phyloP scores from a whole-genome alignment of 169 alveolate species.

The Babesia ovis region DNA sequence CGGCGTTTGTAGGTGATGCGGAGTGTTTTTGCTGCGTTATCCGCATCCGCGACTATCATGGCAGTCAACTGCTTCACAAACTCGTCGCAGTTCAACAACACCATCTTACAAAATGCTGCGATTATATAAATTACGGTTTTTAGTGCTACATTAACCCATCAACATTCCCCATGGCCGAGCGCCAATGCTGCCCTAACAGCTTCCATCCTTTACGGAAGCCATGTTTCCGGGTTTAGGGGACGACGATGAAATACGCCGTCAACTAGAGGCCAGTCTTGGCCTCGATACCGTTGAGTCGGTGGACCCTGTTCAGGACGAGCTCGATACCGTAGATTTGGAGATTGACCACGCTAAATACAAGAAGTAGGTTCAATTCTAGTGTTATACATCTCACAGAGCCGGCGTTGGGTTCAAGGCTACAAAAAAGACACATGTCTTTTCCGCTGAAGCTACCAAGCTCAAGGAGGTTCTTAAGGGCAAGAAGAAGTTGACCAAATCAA shows the following conservation, averaged over 20 bases:
- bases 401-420: slow-evolving; percentile 10
- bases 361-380: neutral
- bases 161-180: slow-evolving; percentile 17
- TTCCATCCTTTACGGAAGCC: neutral
- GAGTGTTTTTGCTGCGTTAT: slow-evolving; percentile 60
- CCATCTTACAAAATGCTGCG: slow-evolving; percentile 57
- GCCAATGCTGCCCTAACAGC: neutral
- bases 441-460: slow-evolving; percentile 49
- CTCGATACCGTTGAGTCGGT: slow-evolving; percentile 9
- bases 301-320: slow-evolving; percentile 23
- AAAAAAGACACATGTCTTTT: slow-evolving; percentile 41
- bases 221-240: slow-evolving; percentile 24
- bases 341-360: slow-evolving; percentile 4
- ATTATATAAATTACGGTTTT: neutral
- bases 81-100: slow-evolving; percentile 61
- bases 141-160: neutral
- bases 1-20: slow-evolving; percentile 78
- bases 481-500: slow-evolving; percentile 42
- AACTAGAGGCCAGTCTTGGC: slow-evolving; percentile 31
- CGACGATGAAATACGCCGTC: slow-evolving; percentile 24
- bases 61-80: slow-evolving; percentile 68
- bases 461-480: slow-evolving; percentile 46
- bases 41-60: slow-evolving; percentile 62
- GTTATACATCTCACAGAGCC: slow-evolving; percentile 1
- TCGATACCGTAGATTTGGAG: slow-evolving; percentile 12